Conservation (phyloP, 208 protist species). For the Leishmania mexicana region DNA sequence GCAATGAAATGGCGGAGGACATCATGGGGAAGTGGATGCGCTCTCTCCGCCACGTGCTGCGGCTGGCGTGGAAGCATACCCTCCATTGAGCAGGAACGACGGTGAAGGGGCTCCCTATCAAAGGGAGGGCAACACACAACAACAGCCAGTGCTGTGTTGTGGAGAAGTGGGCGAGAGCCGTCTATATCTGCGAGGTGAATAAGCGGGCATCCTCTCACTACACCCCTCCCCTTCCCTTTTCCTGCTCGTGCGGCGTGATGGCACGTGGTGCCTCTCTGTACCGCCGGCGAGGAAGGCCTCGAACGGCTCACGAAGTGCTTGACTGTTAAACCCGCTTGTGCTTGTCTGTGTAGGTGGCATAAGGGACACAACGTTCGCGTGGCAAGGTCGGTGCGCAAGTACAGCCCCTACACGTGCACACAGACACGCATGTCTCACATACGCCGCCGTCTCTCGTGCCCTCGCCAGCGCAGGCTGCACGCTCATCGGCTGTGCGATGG, state of each 20-base stretch:
- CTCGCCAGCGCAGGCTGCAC: not conserved
- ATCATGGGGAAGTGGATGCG: slow-evolving; percentile 90
- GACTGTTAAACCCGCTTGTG: not conserved
- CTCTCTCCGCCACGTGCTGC: slow-evolving; percentile 79
- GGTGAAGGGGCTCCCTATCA: not conserved
- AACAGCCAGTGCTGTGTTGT: not conserved
- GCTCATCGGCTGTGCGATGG: not conserved
- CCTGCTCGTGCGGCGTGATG: not conserved
- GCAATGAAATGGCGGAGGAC: slow-evolving; percentile 88
- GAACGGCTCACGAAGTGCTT: not conserved
- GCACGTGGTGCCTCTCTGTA: not conserved
- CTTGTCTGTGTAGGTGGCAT: not conserved
- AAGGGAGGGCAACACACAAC: not conserved
- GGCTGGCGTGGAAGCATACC: slow-evolving; percentile 69
- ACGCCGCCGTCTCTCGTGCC: not conserved
- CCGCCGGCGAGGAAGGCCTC: not conserved
- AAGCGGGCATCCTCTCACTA: not conserved
- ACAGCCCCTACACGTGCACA: not conserved
- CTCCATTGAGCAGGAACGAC: slow-evolving; percentile 31
- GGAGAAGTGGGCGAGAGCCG: not conserved
- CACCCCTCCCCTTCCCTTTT: not conserved
- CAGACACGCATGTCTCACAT: not conserved
- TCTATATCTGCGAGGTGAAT: not conserved
- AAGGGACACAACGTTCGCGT: not conserved
- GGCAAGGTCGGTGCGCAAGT: not conserved